Base-by-base conservation (phyloP, 2,329 filamentous ascomycete genomes). In the Diaporthe citri region DNA sequence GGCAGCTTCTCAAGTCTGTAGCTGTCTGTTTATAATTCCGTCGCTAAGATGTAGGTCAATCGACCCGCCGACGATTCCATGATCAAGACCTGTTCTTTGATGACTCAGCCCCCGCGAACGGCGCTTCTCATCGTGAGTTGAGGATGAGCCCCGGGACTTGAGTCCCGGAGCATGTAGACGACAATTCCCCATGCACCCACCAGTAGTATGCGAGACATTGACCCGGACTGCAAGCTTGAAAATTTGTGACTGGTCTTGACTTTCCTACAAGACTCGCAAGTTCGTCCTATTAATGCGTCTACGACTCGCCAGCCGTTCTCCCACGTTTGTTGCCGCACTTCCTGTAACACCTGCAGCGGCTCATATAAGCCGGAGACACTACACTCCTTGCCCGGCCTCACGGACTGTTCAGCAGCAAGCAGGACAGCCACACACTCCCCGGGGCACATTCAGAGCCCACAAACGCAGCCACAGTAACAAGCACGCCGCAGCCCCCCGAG, bases 401-500 rank as follows among this genome's bases (percentile, higher is more conserved):
- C 52, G 17, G 34, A 51, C 46, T 70, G 43, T 25, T 34, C 67
- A 48, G 34, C 67, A 48, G 25, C 66, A 15, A 51, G n/a, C 39
- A 34, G 28, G 46, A 64, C 48, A 70, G 51, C 41, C 28, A n/a
- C 69, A n/a, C 10, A 15, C 17, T 31, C 62, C 15, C 34, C 43
- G 20, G 57, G 57, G 20, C 25, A 15, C 25, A 17, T 13, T 15
- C 46, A 36, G 62, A 51, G 46, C 46, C 12, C 28, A 25, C 41
- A 34, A 4, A 6, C 41, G 36, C 39, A 31, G 10, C 34, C 55
- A n/a, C 25, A 20, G 28, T 20, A 25, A 28, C 41, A 64, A 46
- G 22, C 57, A 71, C 10, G 22, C 25, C 39, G 34, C 48, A 31
- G 72, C 57, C 31, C 76, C 64, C 64, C 79, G 78, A 80, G 78